Conservation (phyloP, 2,329 filamentous ascomycete genomes). For the Cadophora sp. region DNA sequence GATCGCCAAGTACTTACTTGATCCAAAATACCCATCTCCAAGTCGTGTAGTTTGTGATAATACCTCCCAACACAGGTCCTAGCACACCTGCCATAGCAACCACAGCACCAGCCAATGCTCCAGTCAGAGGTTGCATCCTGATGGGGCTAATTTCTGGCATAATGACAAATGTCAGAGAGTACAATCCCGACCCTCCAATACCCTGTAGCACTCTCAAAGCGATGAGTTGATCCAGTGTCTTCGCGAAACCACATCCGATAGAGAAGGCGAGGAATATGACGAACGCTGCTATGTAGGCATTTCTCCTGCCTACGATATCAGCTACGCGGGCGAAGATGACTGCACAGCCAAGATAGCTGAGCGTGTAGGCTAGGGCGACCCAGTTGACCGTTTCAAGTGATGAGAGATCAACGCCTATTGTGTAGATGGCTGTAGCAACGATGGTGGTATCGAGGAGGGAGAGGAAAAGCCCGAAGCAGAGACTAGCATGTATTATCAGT, state of each 20-base stretch:
- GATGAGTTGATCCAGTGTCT: slow-evolving; percentile 50
- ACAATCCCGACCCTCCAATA: slow-evolving; percentile 48
- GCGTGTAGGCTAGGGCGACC: slow-evolving; percentile 61
- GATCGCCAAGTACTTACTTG: slow-evolving; percentile 17
- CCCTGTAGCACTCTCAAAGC: slow-evolving; percentile 43
- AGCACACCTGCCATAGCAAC: slow-evolving; percentile 34
- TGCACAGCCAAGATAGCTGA: slow-evolving; percentile 60
- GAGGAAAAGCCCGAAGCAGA: slow-evolving; percentile 60
- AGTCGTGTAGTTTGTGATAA: slow-evolving; percentile 33
- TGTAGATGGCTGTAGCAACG: slow-evolving; percentile 62
- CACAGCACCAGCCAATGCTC: slow-evolving; percentile 54
- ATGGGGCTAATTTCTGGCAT: slow-evolving; percentile 56
- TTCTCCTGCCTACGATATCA: slow-evolving; percentile 60
- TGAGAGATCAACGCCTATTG: slow-evolving; percentile 60
- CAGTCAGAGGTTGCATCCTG: slow-evolving; percentile 51
- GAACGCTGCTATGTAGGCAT: slow-evolving; percentile 57
- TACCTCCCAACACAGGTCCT: slow-evolving; percentile 37
- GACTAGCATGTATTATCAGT: background rate
- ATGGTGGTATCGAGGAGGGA: slow-evolving; percentile 66
- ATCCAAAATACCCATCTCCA: slow-evolving; percentile 35
- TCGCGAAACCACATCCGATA: slow-evolving; percentile 58
- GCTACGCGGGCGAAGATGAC: slow-evolving; percentile 61
- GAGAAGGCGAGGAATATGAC: slow-evolving; percentile 63
- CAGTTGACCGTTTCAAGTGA: slow-evolving; percentile 55
- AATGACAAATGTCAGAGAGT: slow-evolving; percentile 37